These are phyloP conservation scores for Trametes sp. DNA, from an alignment of 1,284 basidiomycete species.

Conservation along the genomic window DNA sequence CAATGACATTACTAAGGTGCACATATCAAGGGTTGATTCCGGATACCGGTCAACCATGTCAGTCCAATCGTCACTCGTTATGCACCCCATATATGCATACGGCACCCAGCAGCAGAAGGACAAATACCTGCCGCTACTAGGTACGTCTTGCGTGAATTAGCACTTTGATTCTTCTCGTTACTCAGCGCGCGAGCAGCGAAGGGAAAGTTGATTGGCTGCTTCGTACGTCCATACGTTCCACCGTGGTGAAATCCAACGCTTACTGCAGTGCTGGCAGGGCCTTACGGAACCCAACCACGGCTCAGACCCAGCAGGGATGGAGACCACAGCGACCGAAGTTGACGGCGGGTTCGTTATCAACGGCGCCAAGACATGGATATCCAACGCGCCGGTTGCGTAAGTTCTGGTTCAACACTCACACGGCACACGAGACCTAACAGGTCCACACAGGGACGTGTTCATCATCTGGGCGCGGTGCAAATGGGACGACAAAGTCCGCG, in stretches of 20 bases:
- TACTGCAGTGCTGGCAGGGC: constrained; percentile 61
- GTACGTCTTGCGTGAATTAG: constrained; percentile 46
- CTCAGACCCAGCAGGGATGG: constrained; percentile 94
- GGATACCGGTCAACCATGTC: constrained; percentile 97
- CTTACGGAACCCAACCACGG: constrained; percentile 98
- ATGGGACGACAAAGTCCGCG: constrained; percentile 92
- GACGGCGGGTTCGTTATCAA: constrained; percentile 88
- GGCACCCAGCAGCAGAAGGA: constrained; percentile 92
- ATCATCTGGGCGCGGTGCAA: constrained; percentile 95
- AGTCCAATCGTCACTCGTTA: constrained; percentile 96
- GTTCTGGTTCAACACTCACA: constrained; percentile 40
- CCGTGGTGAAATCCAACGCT: neutral
- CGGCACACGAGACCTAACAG: neutral
- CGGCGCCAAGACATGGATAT: constrained; percentile 97
- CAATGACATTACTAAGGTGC: constrained; percentile 37
- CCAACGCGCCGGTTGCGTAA: constrained; percentile 88
- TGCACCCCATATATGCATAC: constrained; percentile 97
- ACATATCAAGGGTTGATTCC: constrained; percentile 75
- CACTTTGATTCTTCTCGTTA: too few relatives aligned
- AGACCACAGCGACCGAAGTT: constrained; percentile 86
- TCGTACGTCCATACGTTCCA: constrained; percentile 63
- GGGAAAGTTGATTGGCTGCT: constrained; percentile 92
- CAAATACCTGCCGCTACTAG: constrained; percentile 87
- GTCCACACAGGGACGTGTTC: constrained; percentile 44
- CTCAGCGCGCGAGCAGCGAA: too few relatives aligned